Base-by-base conservation (phyloP, 2,329 filamentous ascomycete species). In the Colletotrichum plurivorum region DNA sequence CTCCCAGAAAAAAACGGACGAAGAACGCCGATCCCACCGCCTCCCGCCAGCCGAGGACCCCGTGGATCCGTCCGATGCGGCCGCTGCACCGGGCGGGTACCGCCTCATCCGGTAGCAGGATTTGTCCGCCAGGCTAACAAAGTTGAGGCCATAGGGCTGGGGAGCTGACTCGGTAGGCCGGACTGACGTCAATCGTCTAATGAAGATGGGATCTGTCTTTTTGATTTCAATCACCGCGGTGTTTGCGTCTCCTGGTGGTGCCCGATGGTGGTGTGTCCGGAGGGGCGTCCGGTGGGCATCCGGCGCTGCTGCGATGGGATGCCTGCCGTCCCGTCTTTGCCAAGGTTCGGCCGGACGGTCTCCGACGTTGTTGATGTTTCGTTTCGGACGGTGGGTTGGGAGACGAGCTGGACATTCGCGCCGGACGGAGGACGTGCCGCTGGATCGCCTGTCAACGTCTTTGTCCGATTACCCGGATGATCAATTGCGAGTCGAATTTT, bases 101-200 rank as follows among this genome's bases (percentile, higher is more conserved):
- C 54, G 53, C 43, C 20, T 53, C 45, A 45, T 48, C 46, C 65
- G 65, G 53, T 53, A 27, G 39, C 60, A 67, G 39, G 36, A 58
- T 43, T 9, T 15, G 56, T 12, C 58, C 25, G 58, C 10, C 31
- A 20, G 51, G 7, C 12, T 36, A 5, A 4, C 58, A 52, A 31
- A 13, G 25, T 15, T 22, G 12, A 43, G 31, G 15, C n/a, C n/a
- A 31, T 53, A 57, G 39, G 65, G 60, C 46, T 58, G 53, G 53
- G 39, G 36, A 48, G 65, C 46, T 64, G 53, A 58, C 36, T 58
- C 65, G 64, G 22, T 4, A n/a, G 20, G 15, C 41, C 27, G 56
- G 36, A 16, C 45, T 16, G 45, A 39, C 31, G 25, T 45, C 64
- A 25, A 46, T 51, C 54, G 36, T 16, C 36, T 43, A 51, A 15